Conservation (phyloP, 352 stramenopile species). For the Globisporangium nodosum region DNA sequence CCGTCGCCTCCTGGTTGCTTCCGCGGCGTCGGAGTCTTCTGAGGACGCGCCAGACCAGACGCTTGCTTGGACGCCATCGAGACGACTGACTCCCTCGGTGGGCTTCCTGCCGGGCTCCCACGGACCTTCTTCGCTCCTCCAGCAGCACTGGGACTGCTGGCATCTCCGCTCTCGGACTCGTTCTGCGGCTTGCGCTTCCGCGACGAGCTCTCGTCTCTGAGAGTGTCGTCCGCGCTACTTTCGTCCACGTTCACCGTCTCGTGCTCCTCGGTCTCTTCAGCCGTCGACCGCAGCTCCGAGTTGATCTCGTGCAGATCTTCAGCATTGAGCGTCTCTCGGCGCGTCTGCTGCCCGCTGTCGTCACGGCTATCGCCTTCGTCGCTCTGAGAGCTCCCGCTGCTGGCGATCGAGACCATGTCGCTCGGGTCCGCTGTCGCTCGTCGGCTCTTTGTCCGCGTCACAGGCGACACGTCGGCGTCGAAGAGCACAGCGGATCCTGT, state of each 20-base stretch:
- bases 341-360: constrained; percentile 11
- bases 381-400: not conserved
- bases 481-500: not conserved
- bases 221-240: constrained; percentile 9
- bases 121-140: constrained; percentile 7
- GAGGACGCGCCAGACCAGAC: constrained; percentile 9
- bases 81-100: constrained; percentile 9
- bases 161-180: constrained; percentile 5
- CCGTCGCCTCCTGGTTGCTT: constrained; percentile 4
- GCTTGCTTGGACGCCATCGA: constrained; percentile 8
- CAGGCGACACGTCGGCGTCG: constrained; percentile 13
- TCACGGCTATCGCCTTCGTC: not conserved
- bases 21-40: constrained; percentile 15
- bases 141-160: constrained; percentile 1
- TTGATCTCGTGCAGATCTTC: constrained; percentile 39
- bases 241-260: not conserved
- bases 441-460: constrained; percentile 21
- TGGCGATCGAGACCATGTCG: constrained; percentile 17
- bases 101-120: constrained; percentile 5
- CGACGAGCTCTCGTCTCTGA: constrained; percentile 1
- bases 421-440: constrained; percentile 48
- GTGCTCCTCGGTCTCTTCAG: not conserved
- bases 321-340: constrained; percentile 58
- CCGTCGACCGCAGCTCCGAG: constrained; percentile 8
- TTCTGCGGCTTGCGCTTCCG: constrained; percentile 26